A percentile compares a stretch with the other conserved stretches of the same genome.
These are phyloP conservation scores for Wolfiporia cocos DNA, from an alignment of 1,284 basidiomycete genomes.

Conservation along the genomic window DNA sequence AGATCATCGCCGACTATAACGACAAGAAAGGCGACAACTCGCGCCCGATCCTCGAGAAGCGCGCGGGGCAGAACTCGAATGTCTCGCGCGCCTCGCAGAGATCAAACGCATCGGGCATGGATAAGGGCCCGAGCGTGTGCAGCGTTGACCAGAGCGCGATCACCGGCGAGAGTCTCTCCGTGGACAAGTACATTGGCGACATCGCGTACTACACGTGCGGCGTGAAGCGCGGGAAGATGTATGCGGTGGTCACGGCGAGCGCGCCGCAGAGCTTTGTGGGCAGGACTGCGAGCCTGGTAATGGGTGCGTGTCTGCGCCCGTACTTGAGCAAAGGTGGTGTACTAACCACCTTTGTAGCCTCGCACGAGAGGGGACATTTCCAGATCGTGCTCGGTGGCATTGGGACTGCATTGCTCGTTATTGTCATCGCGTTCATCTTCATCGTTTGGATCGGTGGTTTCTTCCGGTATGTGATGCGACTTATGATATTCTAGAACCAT, in stretches of 20 bases:
- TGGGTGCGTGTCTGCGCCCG: neutral
- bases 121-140: slow-evolving; percentile 4
- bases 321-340: neutral
- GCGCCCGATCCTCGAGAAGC: slow-evolving; percentile 4
- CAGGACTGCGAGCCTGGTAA: slow-evolving; percentile 6
- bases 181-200: slow-evolving; percentile 7
- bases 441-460: slow-evolving; percentile 8
- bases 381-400: slow-evolving; percentile 9
- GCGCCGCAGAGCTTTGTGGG: slow-evolving; percentile 9
- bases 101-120: slow-evolving; percentile 2
- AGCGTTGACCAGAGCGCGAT: slow-evolving; percentile 9
- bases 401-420: slow-evolving; percentile 2
- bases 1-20: slow-evolving; percentile 7
- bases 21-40: slow-evolving; percentile 4
- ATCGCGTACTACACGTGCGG: slow-evolving; percentile 9
- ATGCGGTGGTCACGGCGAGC: slow-evolving; percentile 1
- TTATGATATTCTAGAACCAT: neutral
- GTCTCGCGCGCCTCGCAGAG: neutral
- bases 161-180: slow-evolving; percentile 8
- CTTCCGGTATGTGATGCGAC: slow-evolving; percentile 4
- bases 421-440: slow-evolving; percentile 10
- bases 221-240: slow-evolving; percentile 9
- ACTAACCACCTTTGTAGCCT: no score
- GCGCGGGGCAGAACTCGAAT: neutral
- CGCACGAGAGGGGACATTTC: slow-evolving; percentile 7